Percentiles rank a stretch among this genome's conserved stretches.
phyloP scores from a whole-genome alignment of 176 grass and related monocot species.

The Carex myosuroides region DNA sequence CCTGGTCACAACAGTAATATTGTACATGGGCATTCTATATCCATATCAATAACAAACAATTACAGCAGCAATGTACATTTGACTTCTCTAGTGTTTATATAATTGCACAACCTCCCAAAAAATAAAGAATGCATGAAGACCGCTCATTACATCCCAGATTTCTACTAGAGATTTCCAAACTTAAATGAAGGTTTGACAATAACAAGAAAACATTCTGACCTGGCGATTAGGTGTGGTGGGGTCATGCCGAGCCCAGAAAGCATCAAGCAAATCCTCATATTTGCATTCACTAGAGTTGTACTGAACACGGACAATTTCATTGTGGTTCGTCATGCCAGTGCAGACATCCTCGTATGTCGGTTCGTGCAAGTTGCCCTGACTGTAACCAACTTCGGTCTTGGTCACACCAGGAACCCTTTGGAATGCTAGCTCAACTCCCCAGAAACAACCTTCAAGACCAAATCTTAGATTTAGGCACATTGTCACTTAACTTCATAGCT shows the following conservation, averaged over 20 bases:
- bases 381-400: slow-evolving; percentile 87
- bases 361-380: slow-evolving; percentile 77
- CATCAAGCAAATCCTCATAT: slow-evolving; percentile 71
- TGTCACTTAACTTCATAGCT: neutral
- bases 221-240: slow-evolving; percentile 83
- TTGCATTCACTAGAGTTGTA: slow-evolving; percentile 70
- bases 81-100: neutral
- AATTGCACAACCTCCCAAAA: neutral
- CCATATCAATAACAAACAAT: neutral
- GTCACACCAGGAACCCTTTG: slow-evolving; percentile 84
- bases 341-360: slow-evolving; percentile 93
- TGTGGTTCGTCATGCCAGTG: slow-evolving; percentile 68
- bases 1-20: neutral
- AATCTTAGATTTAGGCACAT: neutral
- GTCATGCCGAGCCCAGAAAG: slow-evolving; percentile 76
- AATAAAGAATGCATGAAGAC: neutral
- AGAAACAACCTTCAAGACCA: slow-evolving; percentile 56
- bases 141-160: neutral
- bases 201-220: slow-evolving; percentile 34
- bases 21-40: neutral
- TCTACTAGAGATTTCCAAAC: neutral
- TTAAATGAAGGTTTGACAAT: neutral
- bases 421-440: slow-evolving; percentile 92
- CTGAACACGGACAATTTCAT: slow-evolving; percentile 89
- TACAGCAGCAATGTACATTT: neutral